Evolutionary conservation across 148 eudicot species (phyloP).

Genomic region (Fagopyrum esculentum): DNA sequence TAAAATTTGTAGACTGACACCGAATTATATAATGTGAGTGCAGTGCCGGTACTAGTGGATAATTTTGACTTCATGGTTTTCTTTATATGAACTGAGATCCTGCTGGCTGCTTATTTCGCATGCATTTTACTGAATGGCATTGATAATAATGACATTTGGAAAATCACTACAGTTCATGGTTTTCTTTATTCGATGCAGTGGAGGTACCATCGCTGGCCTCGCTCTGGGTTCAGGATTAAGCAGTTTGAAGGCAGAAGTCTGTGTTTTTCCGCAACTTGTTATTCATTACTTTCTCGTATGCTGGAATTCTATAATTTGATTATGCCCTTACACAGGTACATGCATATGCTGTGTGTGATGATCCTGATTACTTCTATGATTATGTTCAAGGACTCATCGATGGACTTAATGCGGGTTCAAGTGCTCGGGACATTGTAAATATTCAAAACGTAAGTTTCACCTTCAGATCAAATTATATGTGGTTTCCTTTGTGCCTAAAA

Average conservation of each 20-base stretch:
- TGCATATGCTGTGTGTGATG: conserved; percentile 86
- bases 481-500: neutral
- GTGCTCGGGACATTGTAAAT: conserved; percentile 44
- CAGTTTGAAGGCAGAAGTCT: conserved; percentile 74
- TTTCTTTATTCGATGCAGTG: conserved; percentile 41
- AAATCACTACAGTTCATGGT: conserved; percentile 1
- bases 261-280: conserved; percentile 10
- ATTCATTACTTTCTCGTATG: neutral
- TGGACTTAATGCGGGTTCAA: conserved; percentile 47
- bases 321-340: conserved; percentile 44
- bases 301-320: conserved; percentile 8
- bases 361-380: conserved; percentile 88
- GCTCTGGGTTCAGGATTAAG: conserved; percentile 76
- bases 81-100: neutral
- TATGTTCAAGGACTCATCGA: conserved; percentile 60
- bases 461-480: neutral
- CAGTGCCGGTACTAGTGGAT: neutral
- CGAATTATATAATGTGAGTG: neutral
- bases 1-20: neutral
- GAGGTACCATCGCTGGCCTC: conserved; percentile 91
- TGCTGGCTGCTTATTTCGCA: neutral
- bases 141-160: neutral
- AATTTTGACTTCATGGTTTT: neutral
- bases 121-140: neutral
- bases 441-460: conserved; percentile 55